Base-by-base conservation (phyloP, 164 flowering plant genomes). In the Aristolochia californica region DNA sequence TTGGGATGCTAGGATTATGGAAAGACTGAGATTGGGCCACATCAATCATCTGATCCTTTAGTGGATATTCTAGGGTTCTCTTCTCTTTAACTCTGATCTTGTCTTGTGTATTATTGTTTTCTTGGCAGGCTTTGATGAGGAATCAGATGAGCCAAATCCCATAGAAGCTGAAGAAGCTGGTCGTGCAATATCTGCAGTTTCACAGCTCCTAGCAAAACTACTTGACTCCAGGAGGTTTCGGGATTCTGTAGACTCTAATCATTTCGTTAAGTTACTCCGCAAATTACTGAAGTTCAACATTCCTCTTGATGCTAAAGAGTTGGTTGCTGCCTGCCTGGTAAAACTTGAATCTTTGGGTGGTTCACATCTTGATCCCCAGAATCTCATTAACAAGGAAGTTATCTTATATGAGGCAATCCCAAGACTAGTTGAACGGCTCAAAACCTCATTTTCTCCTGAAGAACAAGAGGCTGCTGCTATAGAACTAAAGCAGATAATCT, bases 261-360 rank as follows among this genome's bases (percentile, higher is more conserved):
- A 65, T 50, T 75, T 86, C 68, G 73, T 67, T 20, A 52, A 62
- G 7, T 25, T 68, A 59, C 83, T 89, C 18, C 77, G 83, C 1
- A 47, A 67, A 59, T 67, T 78, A 55, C 81, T 89, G 18, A 75
- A 57, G 53, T 89, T 86, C 5, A 47, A 64, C 28, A 78, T 89
- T 53, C 90, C 94, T 40, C 75, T 86, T 20, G 74, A 72, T 22
- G 34, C 68, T 68, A 88, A 88, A 64, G 83, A 84, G 5, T 86
- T 84, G 89, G 81, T 84, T 13, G 91, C 87, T 27, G 88, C 94
- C 52, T 77, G 78, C 69, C 78, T 86, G 5, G 77, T 86, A 24
- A 86, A 77, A 65, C 83, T 89, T 38, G 68, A 74, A 58, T 73
- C 77, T 14, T 50, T 69, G 13, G 70, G 76, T 18, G 63, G 71